These are phyloP conservation scores for Tulasnella sp. DNA, from an alignment of 768 basidiomycete species.

Conservation along the genomic window DNA sequence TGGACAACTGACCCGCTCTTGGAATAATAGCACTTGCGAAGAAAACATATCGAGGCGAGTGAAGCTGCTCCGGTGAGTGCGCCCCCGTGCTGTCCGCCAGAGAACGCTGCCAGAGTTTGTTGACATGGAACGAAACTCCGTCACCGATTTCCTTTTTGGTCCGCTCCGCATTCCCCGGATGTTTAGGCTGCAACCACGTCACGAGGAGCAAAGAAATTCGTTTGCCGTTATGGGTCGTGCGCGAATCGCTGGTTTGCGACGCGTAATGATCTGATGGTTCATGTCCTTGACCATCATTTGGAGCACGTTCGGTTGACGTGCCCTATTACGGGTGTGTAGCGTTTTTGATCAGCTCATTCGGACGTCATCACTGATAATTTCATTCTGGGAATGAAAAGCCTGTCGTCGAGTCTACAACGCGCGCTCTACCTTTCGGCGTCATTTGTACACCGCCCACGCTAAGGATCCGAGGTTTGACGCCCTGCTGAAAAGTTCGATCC, in stretches of 20 bases:
- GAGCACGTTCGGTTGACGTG: neutral
- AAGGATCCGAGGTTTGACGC: neutral
- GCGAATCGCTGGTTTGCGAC: constrained; percentile 4
- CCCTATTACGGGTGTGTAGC: neutral
- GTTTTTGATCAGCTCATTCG: neutral
- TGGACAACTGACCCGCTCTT: neutral
- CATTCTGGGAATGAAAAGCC: neutral
- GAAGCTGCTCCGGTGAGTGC: neutral
- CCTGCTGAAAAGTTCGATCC: neutral
- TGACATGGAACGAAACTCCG: neutral
- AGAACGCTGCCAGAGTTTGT: neutral
- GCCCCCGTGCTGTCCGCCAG: neutral
- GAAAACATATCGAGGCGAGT: neutral
- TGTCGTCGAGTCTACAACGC: neutral
- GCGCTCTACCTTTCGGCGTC: neutral
- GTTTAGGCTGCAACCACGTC: neutral
- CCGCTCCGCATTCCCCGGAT: neutral
- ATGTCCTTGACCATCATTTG: constrained; percentile 4
- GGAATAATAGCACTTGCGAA: neutral
- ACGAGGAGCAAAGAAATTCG: neutral
- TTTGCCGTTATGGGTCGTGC: constrained; percentile 1
- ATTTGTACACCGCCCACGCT: neutral
- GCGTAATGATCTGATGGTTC: neutral
- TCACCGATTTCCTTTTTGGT: neutral
- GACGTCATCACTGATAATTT: neutral